phyloP scores from a whole-genome alignment of 345 rosid species.

The Sisymbrium altissimum region DNA sequence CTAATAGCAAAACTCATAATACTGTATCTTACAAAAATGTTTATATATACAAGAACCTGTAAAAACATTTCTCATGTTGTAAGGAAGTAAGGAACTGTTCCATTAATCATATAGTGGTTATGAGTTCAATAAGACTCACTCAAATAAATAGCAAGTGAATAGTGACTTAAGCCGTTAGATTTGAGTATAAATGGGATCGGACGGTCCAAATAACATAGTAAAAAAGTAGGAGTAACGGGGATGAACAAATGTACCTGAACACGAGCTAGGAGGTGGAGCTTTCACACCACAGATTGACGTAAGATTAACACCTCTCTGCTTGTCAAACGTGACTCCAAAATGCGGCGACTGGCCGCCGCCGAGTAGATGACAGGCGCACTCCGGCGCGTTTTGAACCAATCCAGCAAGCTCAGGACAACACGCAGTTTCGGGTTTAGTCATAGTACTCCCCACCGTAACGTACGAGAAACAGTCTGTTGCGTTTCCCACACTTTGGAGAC shows the following conservation, averaged over 20 bases:
- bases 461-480: constrained; percentile 65
- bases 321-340: constrained; percentile 44
- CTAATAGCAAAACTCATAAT: no score
- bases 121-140: neutral
- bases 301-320: constrained; percentile 51
- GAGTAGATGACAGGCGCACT: constrained; percentile 56
- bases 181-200: neutral
- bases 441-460: constrained; percentile 48
- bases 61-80: no score
- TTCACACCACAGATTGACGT: constrained; percentile 50
- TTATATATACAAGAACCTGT: no score
- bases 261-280: constrained; percentile 42
- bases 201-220: neutral
- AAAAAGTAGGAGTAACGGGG: neutral
- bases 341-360: constrained; percentile 22
- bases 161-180: neutral
- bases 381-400: constrained; percentile 47
- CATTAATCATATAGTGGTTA: no score
- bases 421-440: constrained; percentile 46
- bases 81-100: no score
- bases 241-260: constrained; percentile 41
- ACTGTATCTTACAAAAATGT: no score
- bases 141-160: neutral
- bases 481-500: constrained; percentile 42
- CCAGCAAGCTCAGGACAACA: constrained; percentile 93